phyloP scores from a whole-genome alignment of 2,329 filamentous ascomycete genomes.

The Diatrype stigma region DNA sequence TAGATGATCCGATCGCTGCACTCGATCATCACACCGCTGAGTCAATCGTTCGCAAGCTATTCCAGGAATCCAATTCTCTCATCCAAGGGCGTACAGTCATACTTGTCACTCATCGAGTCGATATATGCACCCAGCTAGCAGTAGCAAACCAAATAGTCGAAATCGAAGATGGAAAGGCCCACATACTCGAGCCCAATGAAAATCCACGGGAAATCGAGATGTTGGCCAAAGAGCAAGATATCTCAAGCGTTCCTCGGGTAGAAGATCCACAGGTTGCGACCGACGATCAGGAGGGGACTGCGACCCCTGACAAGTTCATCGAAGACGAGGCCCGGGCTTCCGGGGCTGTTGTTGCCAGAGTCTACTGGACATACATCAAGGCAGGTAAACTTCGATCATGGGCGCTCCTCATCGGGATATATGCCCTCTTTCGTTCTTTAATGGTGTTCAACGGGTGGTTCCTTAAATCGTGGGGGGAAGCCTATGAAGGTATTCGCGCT shows the following conservation, averaged over 20 bases:
- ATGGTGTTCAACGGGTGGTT: constrained; percentile 72
- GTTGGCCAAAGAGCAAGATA: constrained; percentile 21
- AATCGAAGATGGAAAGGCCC: constrained; percentile 57
- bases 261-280: constrained; percentile 23
- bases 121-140: constrained; percentile 69
- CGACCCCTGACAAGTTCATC: constrained; percentile 69
- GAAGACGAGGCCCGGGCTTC: constrained; percentile 72
- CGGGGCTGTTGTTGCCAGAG: constrained; percentile 68
- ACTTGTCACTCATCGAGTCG: constrained; percentile 77
- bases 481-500: constrained; percentile 46
- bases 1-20: constrained; percentile 61
- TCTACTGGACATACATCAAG: constrained; percentile 84
- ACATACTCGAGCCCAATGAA: constrained; percentile 42
- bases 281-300: constrained; percentile 42
- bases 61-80: constrained; percentile 57
- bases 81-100: constrained; percentile 64
- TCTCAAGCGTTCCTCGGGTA: constrained; percentile 21
- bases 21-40: constrained; percentile 59
- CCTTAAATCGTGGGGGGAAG: constrained; percentile 82
- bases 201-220: constrained; percentile 35
- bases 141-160: constrained; percentile 72
- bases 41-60: constrained; percentile 56
- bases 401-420: constrained; percentile 58
- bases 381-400: constrained; percentile 75
- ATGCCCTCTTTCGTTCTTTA: constrained; percentile 59